Conservation (phyloP, 2,329 filamentous ascomycete species). For the Botrytis aclada region DNA sequence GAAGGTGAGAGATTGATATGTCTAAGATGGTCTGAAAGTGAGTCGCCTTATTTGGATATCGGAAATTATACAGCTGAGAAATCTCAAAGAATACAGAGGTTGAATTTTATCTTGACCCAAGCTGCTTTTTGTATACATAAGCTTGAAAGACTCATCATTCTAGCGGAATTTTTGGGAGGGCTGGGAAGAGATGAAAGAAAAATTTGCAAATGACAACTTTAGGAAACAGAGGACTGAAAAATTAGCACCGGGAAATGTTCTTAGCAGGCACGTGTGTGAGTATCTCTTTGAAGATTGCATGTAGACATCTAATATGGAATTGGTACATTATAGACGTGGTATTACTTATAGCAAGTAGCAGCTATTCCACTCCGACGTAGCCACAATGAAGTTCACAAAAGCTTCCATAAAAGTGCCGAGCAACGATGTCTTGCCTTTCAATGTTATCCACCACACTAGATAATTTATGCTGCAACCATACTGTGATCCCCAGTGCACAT, state of each 20-base stretch:
- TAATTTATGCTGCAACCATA: neutral
- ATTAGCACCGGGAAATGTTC: neutral
- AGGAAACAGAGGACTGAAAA: neutral
- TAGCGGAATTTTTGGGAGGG: accelerated
- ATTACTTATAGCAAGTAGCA: neutral
- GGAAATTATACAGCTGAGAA: neutral
- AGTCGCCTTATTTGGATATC: neutral
- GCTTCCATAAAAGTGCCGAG: neutral
- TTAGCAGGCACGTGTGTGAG: neutral
- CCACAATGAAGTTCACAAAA: neutral
- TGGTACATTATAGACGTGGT: neutral
- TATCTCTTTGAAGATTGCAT: neutral
- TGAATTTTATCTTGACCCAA: accelerated
- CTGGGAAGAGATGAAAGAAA: accelerated
- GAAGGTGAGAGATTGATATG: accelerated
- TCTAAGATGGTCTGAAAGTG: neutral
- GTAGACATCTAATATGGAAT: neutral
- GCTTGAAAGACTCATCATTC: accelerated
- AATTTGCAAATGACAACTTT: neutral
- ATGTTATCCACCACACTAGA: neutral
- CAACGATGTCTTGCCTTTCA: neutral
- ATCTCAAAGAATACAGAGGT: neutral
- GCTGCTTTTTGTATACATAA: accelerated
- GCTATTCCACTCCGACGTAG: neutral
- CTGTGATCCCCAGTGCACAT: neutral